Conservation (phyloP, 2,329 filamentous ascomycete genomes). For the Monilinia laxa region DNA sequence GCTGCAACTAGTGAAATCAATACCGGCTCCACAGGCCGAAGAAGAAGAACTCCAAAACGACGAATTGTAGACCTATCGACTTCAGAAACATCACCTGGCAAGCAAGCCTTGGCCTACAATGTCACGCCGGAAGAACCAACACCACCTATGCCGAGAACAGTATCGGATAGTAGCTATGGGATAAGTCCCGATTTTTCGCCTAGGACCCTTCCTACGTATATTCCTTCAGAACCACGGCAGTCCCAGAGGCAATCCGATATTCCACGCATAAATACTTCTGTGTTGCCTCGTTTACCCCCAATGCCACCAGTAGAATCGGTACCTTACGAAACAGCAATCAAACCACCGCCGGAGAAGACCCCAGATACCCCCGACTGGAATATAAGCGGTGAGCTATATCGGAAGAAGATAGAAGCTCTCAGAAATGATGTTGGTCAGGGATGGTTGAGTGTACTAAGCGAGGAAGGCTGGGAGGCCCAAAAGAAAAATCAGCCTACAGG, state of each 20-base stretch:
- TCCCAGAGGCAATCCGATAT: constrained; percentile 33
- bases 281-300: constrained; percentile 35
- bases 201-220: constrained; percentile 36
- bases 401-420: constrained; percentile 82
- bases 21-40: constrained; percentile 55
- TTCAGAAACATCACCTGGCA: constrained; percentile 37
- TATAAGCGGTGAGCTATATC: constrained; percentile 73
- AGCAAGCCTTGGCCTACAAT: constrained; percentile 28
- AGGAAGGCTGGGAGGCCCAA: constrained; percentile 62
- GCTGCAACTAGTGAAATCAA: constrained; percentile 58
- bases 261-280: constrained; percentile 37
- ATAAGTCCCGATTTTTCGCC: constrained; percentile 39
- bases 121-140: constrained; percentile 33
- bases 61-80: constrained; percentile 65
- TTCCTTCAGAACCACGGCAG: constrained; percentile 36
- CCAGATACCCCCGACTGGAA: constrained; percentile 57
- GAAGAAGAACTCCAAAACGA: constrained; percentile 59
- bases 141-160: constrained; percentile 22
- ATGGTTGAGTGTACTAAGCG: constrained; percentile 83
- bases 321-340: constrained; percentile 32
- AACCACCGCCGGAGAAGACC: constrained; percentile 24
- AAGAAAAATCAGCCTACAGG: constrained; percentile 33
- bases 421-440: constrained; percentile 82
- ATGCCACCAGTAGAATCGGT: constrained; percentile 36
- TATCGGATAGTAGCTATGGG: constrained; percentile 37